Evolutionary conservation across 192 early-diverging fungal species (phyloP).

Genomic region (Gamsiella multidivaricata): DNA sequence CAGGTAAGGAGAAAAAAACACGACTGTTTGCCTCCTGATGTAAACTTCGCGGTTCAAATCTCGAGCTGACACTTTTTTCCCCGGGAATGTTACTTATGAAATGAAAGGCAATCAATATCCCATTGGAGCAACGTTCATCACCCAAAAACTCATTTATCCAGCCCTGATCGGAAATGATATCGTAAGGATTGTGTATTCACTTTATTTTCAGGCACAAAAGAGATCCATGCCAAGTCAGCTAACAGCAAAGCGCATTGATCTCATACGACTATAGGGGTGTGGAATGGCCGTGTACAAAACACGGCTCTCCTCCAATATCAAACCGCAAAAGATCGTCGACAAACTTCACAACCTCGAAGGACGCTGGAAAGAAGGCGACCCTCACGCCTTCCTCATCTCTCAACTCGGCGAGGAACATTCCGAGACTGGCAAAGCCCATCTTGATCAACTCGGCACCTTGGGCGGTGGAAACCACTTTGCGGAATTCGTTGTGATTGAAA

Average conservation of each 20-base stretch:
- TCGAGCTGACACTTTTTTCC: background rate
- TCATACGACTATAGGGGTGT: constrained; percentile 56
- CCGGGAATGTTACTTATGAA: background rate
- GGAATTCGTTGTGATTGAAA: constrained; percentile 57
- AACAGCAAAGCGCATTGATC: constrained; percentile 7
- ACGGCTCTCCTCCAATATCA: constrained; percentile 43
- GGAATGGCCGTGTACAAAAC: constrained; percentile 66
- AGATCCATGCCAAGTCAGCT: too few species aligned
- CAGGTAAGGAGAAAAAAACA: constrained; percentile 40
- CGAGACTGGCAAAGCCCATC: constrained; percentile 45
- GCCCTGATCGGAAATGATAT: constrained; percentile 68
- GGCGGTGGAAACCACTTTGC: constrained; percentile 75
- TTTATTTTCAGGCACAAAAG: too few species aligned
- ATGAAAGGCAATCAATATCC: constrained; percentile 52
- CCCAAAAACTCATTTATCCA: constrained; percentile 60
- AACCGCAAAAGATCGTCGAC: constrained; percentile 54
- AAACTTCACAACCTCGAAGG: constrained; percentile 53
- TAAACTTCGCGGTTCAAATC: too few species aligned
- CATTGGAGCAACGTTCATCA: constrained; percentile 63
- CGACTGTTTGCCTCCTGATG: too few species aligned
- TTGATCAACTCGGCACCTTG: constrained; percentile 63
- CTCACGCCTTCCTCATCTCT: constrained; percentile 44
- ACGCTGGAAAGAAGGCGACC: constrained; percentile 57
- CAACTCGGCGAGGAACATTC: constrained; percentile 39
- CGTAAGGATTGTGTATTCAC: constrained; percentile 9